Conservation (phyloP, 2,329 filamentous ascomycete genomes). For the Exophiala phaeomuriformis region DNA sequence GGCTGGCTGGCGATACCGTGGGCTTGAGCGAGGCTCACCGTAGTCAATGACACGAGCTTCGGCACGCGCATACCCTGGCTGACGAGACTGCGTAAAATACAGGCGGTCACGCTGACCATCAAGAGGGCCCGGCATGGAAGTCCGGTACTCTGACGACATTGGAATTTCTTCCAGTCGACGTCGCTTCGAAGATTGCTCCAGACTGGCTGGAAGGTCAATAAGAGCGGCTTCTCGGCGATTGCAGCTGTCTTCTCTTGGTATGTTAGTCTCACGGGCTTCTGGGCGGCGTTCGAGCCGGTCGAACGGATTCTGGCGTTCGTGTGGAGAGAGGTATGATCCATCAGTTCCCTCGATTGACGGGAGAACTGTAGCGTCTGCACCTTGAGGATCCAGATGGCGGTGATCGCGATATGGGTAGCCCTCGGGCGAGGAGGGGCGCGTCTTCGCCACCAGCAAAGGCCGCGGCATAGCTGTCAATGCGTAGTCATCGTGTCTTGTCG, state of each 20-base stretch:
- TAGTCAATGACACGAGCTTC: slow-evolving; percentile 9
- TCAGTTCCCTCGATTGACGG: slow-evolving; percentile 25
- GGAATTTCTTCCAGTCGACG: slow-evolving; percentile 14
- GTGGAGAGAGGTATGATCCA: slow-evolving; percentile 19
- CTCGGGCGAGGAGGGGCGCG: slow-evolving; percentile 21
- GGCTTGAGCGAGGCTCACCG: slow-evolving; percentile 11
- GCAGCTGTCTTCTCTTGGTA: slow-evolving; percentile 4
- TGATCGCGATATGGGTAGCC: slow-evolving; percentile 2
- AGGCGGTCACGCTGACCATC: slow-evolving; percentile 6
- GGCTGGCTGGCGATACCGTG: slow-evolving; percentile 2
- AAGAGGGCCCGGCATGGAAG: slow-evolving; percentile 10
- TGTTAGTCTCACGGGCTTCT: slow-evolving; percentile 14
- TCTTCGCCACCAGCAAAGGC: slow-evolving; percentile 5
- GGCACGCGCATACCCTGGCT: neutral
- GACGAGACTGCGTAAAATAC: slow-evolving; percentile 7
- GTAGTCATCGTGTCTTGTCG: slow-evolving; percentile 10
- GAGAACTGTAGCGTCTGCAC: slow-evolving; percentile 19
- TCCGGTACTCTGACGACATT: slow-evolving; percentile 2
- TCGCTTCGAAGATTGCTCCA: slow-evolving; percentile 12
- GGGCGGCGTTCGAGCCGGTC: slow-evolving; percentile 9
- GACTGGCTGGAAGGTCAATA: slow-evolving; percentile 10
- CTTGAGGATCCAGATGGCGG: slow-evolving; percentile 13
- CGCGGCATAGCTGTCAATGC: neutral
- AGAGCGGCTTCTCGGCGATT: slow-evolving; percentile 1
- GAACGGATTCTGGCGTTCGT: slow-evolving; percentile 13